Evolutionary conservation across 2,329 filamentous ascomycete genomes (phyloP), one percentile per base, ranked within the genome.

Genomic region (Diaporthe sp.): DNA sequence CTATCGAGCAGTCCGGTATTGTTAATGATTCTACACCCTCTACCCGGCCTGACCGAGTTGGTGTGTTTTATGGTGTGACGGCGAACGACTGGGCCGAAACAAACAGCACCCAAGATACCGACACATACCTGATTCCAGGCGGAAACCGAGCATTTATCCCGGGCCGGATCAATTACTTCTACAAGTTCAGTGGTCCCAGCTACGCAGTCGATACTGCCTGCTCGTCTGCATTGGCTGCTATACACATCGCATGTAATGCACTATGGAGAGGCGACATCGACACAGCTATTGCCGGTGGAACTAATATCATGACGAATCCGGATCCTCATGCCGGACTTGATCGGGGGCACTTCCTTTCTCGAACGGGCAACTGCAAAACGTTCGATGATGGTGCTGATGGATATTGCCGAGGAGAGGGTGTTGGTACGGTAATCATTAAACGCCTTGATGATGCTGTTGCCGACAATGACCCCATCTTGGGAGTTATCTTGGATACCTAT

Each of bases 61-160:
- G 91, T 74, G 91, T 89, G 0, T 93, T 92, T 82, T 92, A 92
- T 78, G 91, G 91, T 71, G 88, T 91, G 80, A 92, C 91, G 17
- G 91, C 90, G 76, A 90, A 77, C 17, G 77, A 77, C 28, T 81
- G 82, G 57, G 86, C 88, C 83, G 92, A 93, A 80, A 89, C 91
- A 73, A 93, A 93, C 80, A 88, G 87, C 42, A 87, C 88, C 0
- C 51, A 75, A 5, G 77, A 82, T 20, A 75, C 51, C 49, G 6
- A 53, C 76, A 8, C 76, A 75, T 20, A 80, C 72, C 61, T 80
- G 71, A 53, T 78, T 0, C 80, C 79, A 2, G 82, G 81, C 2
- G 84, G 84, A 0, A 81, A 78, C 3, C 79, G 78, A 8, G 75
- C 77, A 2, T 80, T 79, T 57, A 82, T 84, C 49, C 74, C 84